Evolutionary conservation across 202 grass and related monocot genomes (phyloP), one percentile per base, ranked within the genome.

Genomic region (Carex arenaria): DNA sequence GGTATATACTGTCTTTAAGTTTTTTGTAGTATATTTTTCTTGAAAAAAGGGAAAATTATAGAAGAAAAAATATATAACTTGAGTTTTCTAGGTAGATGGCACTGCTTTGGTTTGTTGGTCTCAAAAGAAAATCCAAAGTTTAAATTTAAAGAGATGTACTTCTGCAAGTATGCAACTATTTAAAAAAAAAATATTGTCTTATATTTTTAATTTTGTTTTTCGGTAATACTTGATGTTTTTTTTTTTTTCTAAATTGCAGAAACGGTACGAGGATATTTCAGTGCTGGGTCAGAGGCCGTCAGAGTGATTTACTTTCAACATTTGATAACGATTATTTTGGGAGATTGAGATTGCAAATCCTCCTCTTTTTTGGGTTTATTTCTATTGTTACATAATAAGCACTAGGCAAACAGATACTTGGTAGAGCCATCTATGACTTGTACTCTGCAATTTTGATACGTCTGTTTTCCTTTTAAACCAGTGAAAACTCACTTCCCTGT

Each of bases 341-440:
- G 64, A 54, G 15, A 69, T 82, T 67, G 26, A 68, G 63, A 68
- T 63, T 60, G 5, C 3, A 82, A 18, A 54, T 82, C 18, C 28
- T 54, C 64, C 14, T 8, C 12, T 42, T 68, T 81, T 69, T 40
- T 63, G 38, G 30, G 14, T 53, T 31, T 31, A 34, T 82, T 82
- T 52, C 9, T 82, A 69, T 82, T 82, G 61, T 82, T 54, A 82
- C 47, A 68, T 69, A 82, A 82, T 82, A 82, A 82, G 60, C 63
- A 67, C 15, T 67, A 56, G 61, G 52, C 62, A n/a, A 17, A 51
- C 45, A 22, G 32, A 63, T n/a, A 80, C 38, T 49, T 65, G 34
- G 53, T 36, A 67, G 22, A 82, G 61, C 51, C 45, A 36, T 34
- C 4, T 34, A 69, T 82, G 17, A 60, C 3, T 59, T 78, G 73